Evolutionary conservation across 2,329 filamentous ascomycete species (phyloP), one percentile per base, ranked within the genome.

Genomic region (Fusarium torreyae): DNA sequence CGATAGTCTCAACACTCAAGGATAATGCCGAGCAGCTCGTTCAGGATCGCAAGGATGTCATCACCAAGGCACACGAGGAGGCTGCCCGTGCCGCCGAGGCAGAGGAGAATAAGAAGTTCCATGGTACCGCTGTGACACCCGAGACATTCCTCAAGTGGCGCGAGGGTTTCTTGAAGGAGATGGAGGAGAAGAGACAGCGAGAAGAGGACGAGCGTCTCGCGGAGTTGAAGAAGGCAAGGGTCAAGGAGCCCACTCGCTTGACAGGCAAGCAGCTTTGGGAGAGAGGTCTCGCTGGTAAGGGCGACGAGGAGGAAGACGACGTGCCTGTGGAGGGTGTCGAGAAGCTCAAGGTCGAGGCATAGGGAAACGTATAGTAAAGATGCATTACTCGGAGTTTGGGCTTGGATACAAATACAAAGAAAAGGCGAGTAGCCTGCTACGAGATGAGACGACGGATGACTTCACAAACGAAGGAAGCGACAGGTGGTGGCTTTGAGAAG

Each of bases 31-130:
- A 99, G 83, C 86, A 90, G 72, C 87, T 99, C 61, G 89, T 98
- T 71, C 81, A 86, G 17, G 89, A 94, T 67, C 90, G 96, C 45
- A 88, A 90, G 75, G 88, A 89, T 60, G 91, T 85, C 10, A 87
- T 85, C 3, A 87, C 86, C 9, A 86, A 88, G 75, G 85, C 75
- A 43, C 82, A 83, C 5, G 89, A 91, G 70, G 88, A 90, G 76
- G 81, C 74, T 15, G 59, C 82, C 15, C 78, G 85, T 8, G 88
- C 84, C 13, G 88, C 87, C 1, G 96, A 99, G 81, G 90, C 92
- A 66, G 94, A 96, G 79, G 96, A 99, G 84, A 99, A 99, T 79
- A 89, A 91, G 75, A 98, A 98, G 81, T 99, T 99, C 80, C 92
- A 97, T 78, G 96, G 96, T 60, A 93, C 93, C 36, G 86, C 89